These are phyloP conservation scores for Verticillium zaregamsianum DNA, from an alignment of 2,329 filamentous ascomycete genomes.

Conservation along the genomic window DNA sequence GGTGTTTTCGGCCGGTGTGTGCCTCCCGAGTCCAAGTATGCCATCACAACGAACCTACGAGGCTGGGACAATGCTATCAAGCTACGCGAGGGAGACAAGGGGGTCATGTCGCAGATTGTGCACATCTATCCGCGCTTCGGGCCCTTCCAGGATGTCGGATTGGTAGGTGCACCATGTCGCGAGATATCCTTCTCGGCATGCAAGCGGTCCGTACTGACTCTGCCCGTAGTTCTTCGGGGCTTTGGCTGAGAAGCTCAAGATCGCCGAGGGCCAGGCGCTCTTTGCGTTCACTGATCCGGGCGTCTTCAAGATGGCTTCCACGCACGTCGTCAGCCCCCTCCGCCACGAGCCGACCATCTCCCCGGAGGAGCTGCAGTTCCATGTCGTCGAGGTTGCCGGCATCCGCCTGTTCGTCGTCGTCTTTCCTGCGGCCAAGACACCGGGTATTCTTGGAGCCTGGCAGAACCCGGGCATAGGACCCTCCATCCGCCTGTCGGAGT, in stretches of 20 bases:
- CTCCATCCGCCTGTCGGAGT: conserved; percentile 39
- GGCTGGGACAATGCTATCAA: conserved; percentile 35
- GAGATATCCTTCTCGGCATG: neutral
- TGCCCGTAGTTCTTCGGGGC: neutral
- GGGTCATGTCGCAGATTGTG: conserved; percentile 27
- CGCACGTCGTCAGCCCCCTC: conserved; percentile 26
- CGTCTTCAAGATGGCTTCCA: conserved; percentile 18
- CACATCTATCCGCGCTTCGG: conserved; percentile 44
- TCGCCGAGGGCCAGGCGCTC: conserved; percentile 19
- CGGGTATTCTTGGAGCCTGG: conserved; percentile 38
- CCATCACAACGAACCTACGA: conserved; percentile 40
- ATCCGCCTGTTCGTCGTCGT: conserved; percentile 40
- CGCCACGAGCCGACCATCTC: conserved; percentile 30
- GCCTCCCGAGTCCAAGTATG: conserved; percentile 42
- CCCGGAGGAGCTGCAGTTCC: conserved; percentile 28
- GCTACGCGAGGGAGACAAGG: conserved; percentile 36
- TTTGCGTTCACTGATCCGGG: conserved; percentile 24
- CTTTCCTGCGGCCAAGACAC: conserved; percentile 29
- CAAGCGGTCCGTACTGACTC: neutral
- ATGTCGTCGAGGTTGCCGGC: conserved; percentile 35
- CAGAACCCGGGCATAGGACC: conserved; percentile 40
- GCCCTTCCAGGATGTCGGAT: conserved; percentile 30
- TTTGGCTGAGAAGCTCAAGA: conserved; percentile 17
- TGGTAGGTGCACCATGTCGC: conserved; percentile 20
- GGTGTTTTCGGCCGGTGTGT: conserved; percentile 39